Base-by-base conservation (phyloP, 495 filamentous ascomycete species). In the Daldinia loculata region DNA sequence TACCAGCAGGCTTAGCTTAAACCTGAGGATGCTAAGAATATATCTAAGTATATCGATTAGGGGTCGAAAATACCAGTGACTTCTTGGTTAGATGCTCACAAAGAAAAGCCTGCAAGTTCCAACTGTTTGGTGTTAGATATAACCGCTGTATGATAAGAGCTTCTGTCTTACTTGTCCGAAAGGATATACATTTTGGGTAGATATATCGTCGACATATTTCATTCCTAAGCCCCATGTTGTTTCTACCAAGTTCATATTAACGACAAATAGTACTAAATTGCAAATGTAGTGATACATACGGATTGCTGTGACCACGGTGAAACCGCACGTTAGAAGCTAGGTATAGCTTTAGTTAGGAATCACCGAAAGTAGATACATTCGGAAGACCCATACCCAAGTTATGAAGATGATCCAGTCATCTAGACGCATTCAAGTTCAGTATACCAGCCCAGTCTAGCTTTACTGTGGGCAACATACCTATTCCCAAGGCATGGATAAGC, bases 1-100 rank as follows among this genome's bases (percentile, higher is more conserved):
- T 17, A 80, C 63, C 14, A 87, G 72, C 14, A 87, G 71, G 38
- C 82, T 81, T 17, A 85, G 72, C 61, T 88, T 88, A 76, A 87
- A 88, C 4, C 82, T 82, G 27, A 87, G 77, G 17, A 87, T 79
- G 39, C 79, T 78, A 6, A 74, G 61, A 56, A 82, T 79, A 56
- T 84, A 84, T 41, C 79, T 82, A 51, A 22, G 15, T 41, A 14
- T 41, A 9, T 15, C 36, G 24, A 50, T 56, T 56, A 56, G 53
- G 15, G 0, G 2, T 34, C 29, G 27, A 4, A 32, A 19, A 56
- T 22, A 17, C 6, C 2, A 56, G 15, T 12, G 30, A 56, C 12
- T 14, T n/a, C 68, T 58, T 50, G 56, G 57, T 63, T 45, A 7
- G 52, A 58, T 0, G 26, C 68, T 58, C 51, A 71, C 69, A 71